Evolutionary conservation across 176 grass and related monocot species (phyloP), one percentile per base, ranked within the genome.

Genomic region (Carex pumila): DNA sequence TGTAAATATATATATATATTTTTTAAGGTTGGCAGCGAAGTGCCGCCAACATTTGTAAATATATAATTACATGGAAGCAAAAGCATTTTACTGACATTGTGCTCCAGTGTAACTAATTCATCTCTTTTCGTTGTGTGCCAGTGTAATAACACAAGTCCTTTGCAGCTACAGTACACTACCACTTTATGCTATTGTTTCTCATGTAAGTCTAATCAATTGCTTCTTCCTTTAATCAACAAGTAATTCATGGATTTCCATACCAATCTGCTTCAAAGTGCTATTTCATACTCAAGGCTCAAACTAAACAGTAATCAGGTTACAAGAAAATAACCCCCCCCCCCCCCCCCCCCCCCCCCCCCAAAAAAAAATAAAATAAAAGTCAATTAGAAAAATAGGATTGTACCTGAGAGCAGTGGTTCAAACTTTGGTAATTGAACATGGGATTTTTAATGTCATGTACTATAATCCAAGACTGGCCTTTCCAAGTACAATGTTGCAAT

Each of bases 181-280:
- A 14, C 89, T 98, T 9, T 98, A 98, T 13, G 95, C 92, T 30
- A 84, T 98, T 50, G 66, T 98, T 8, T 94, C 95, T 32, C 95
- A 98, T 84, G 95, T 98, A 82, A 87, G 80, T 85, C 15, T 61
- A 34, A 43, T 55, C 18, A 43, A 81, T n/a, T 61, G 13, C 12
- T 19, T 53, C 21, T 53, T 29, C 1, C 45, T 52, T 52, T 14
- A 53, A 75, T 75, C 10, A 75, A 54, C 9, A 21, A 68, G 14
- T 47, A n/a, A 50, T 73, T 34, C 8, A 45, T 19, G 45, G 6
- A 71, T 66, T 66, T 4, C 31, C 65, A 25, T 68, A 37, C 60
- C 22, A 22, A 25, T 62, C 60, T 22, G 60, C 6, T 62, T 62
- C 19, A 62, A 62, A 59, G 19, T 22, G 1, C 19, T 62, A 62